These are phyloP conservation scores for Metschnikowia matae DNA, from an alignment of 805 yeast genomes.

Conservation along the genomic window DNA sequence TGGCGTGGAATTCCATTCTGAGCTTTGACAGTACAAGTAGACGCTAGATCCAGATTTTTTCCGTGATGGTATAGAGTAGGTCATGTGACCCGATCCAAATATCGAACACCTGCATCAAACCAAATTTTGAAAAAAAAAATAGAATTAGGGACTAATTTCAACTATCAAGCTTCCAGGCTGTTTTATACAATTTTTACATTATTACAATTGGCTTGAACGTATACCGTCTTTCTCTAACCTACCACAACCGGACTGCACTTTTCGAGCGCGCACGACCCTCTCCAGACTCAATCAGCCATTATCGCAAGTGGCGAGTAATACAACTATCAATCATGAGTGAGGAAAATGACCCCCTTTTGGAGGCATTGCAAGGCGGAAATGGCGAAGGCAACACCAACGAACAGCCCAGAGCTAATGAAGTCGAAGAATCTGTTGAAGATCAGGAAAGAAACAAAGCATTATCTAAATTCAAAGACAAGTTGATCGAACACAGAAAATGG, in stretches of 20 bases:
- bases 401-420: slow-evolving; percentile 21
- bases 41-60: neutral
- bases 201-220: neutral
- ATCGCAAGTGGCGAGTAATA: slow-evolving; percentile 11
- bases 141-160: neutral
- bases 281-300: slow-evolving; percentile 4
- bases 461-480: slow-evolving; percentile 72
- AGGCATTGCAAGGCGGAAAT: slow-evolving; percentile 50
- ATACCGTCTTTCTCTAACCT: neutral
- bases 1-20: slow-evolving; percentile 89
- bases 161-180: neutral
- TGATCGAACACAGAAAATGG: slow-evolving; percentile 91
- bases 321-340: slow-evolving; percentile 42
- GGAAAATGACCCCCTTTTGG: slow-evolving; percentile 74
- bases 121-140: neutral
- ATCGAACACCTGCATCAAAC: neutral
- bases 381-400: slow-evolving; percentile 10
- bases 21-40: slow-evolving; percentile 7
- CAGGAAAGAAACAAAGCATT: slow-evolving; percentile 77
- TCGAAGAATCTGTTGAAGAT: slow-evolving; percentile 37
- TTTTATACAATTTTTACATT: neutral
- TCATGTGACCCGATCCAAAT: slow-evolving; percentile 1
- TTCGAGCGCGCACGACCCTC: slow-evolving; percentile 4
- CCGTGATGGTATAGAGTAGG: slow-evolving; percentile 2
- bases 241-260: neutral